These are phyloP conservation scores for Babesia sp. DNA, from an alignment of 169 alveolate genomes.

Conservation along the genomic window DNA sequence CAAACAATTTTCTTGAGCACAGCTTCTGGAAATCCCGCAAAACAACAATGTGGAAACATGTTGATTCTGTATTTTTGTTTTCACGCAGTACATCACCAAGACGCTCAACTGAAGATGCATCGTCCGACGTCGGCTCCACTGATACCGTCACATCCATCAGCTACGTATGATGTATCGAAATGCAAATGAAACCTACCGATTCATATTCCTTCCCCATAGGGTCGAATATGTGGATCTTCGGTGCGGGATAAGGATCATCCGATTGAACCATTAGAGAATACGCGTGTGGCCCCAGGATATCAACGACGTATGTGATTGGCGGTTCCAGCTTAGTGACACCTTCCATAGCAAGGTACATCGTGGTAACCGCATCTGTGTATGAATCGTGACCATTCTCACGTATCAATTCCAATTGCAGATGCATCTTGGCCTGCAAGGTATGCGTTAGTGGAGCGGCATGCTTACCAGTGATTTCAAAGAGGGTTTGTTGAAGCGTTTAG, in stretches of 20 bases:
- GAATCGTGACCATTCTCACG: constrained; percentile 69
- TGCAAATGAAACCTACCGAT: background rate
- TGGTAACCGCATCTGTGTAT: constrained; percentile 55
- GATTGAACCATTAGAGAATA: background rate
- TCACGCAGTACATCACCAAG: background rate
- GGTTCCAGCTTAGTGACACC: constrained; percentile 29
- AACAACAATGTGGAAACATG: constrained; percentile 8
- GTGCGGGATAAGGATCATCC: background rate
- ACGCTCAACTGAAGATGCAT: background rate
- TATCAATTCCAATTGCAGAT: constrained; percentile 51
- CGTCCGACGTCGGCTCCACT: constrained; percentile 3
- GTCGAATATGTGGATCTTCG: constrained; percentile 5
- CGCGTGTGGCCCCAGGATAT: constrained; percentile 12
- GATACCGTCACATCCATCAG: background rate
- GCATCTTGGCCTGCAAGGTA: constrained; percentile 42
- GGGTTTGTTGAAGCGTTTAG: constrained; percentile 15
- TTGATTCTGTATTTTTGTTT: background rate
- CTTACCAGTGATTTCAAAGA: constrained; percentile 34
- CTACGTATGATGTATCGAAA: background rate
- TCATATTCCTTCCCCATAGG: constrained; percentile 11
- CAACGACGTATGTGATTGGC: background rate
- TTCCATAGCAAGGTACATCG: constrained; percentile 67
- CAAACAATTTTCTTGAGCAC: constrained; percentile 5
- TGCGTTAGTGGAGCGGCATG: background rate
- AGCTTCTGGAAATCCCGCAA: constrained; percentile 26